These are phyloP conservation scores for Magnolia changhungtana DNA, from an alignment of 164 flowering plant species.

Conservation along the genomic window DNA sequence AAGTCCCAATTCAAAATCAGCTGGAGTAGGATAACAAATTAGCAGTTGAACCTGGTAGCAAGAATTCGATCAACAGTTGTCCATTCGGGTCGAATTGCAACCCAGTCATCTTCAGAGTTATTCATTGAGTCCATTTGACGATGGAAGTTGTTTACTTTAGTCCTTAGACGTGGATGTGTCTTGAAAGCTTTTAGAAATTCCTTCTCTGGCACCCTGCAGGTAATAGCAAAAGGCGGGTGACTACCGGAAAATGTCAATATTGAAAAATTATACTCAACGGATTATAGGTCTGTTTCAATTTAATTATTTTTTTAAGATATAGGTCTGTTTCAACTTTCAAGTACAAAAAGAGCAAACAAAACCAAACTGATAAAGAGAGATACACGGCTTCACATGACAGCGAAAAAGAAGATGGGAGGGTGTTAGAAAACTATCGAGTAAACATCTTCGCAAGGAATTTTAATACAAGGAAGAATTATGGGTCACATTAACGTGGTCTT, in stretches of 20 bases:
- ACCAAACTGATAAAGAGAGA: background rate
- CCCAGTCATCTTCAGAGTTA: conserved; percentile 78
- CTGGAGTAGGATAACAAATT: background rate
- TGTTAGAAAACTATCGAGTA: background rate
- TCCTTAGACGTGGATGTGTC: conserved; percentile 71
- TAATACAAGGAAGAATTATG: background rate
- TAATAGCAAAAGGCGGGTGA: conserved; percentile 1
- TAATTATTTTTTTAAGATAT: too few relatives aligned
- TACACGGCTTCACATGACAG: background rate
- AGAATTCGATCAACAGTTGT: conserved; percentile 92
- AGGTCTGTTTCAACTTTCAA: background rate
- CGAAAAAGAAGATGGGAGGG: background rate
- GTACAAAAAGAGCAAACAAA: too few relatives aligned
- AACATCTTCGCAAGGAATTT: background rate
- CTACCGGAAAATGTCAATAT: background rate
- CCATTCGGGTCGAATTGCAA: conserved; percentile 94
- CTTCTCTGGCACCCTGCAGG: conserved; percentile 85
- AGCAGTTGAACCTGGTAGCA: conserved; percentile 65
- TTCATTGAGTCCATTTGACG: conserved; percentile 55
- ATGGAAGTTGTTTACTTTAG: conserved; percentile 83
- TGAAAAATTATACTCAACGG: background rate
- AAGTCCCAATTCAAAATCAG: background rate
- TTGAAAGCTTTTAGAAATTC: conserved; percentile 89
- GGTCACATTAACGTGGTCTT: background rate
- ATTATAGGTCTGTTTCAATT: background rate